These are phyloP conservation scores for Xylona heveae DNA, from an alignment of 495 filamentous ascomycete species.

Conservation along the genomic window DNA sequence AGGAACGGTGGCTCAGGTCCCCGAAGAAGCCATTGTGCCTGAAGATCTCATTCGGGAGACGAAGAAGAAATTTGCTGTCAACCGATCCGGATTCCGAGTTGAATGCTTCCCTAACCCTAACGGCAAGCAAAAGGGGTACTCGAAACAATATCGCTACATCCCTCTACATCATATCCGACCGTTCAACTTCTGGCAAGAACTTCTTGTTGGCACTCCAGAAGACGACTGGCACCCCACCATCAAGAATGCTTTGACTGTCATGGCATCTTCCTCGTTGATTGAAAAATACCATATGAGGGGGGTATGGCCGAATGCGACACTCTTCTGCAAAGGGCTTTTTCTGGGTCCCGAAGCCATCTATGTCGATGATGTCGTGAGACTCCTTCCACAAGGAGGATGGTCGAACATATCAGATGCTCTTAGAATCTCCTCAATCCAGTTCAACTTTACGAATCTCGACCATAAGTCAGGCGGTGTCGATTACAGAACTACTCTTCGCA, in stretches of 20 bases:
- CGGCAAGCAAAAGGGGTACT: slow-evolving; percentile 25
- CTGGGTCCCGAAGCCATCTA: slow-evolving; percentile 31
- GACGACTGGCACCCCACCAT: slow-evolving; percentile 30
- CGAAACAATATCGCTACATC: slow-evolving; percentile 30
- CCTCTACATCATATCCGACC: slow-evolving; percentile 31
- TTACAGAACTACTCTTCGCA: slow-evolving; percentile 17
- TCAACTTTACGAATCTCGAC: slow-evolving; percentile 7
- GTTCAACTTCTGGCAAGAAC: slow-evolving; percentile 26
- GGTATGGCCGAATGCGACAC: slow-evolving; percentile 27
- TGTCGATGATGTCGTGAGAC: slow-evolving; percentile 29
- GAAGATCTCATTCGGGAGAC: slow-evolving; percentile 21
- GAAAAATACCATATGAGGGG: slow-evolving; percentile 29
- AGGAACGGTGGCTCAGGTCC: slow-evolving; percentile 29
- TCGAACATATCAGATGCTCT: slow-evolving; percentile 1
- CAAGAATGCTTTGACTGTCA: slow-evolving; percentile 27
- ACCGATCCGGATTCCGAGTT: slow-evolving; percentile 33
- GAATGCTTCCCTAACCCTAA: slow-evolving; percentile 31
- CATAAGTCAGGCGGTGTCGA: slow-evolving; percentile 20
- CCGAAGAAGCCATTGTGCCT: slow-evolving; percentile 15
- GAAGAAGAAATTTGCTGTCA: slow-evolving; percentile 20
- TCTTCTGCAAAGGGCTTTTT: slow-evolving; percentile 31
- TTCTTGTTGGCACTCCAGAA: slow-evolving; percentile 18
- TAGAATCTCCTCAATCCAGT: background rate
- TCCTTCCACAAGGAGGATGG: slow-evolving; percentile 17
- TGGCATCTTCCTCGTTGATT: slow-evolving; percentile 28